Conservation (phyloP, 331 rosid species). For the Pyracantha coccinea region DNA sequence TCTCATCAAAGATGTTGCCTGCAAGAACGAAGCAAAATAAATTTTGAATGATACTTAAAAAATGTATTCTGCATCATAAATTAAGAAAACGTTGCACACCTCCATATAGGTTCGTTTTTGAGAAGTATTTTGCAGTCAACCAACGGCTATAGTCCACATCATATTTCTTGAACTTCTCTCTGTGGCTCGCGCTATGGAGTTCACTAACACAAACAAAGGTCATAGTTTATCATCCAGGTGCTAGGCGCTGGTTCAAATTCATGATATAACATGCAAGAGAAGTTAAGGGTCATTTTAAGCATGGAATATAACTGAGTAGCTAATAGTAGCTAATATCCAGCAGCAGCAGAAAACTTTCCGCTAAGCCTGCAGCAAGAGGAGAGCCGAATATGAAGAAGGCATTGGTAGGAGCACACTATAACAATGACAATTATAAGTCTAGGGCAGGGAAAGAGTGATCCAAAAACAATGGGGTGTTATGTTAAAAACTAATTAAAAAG, state of each 20-base stretch:
- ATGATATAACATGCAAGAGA: background rate
- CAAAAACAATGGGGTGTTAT: background rate
- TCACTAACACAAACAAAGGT: conserved; percentile 25
- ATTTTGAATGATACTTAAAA: background rate
- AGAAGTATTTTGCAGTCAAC: conserved; percentile 44
- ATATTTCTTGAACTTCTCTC: conserved; percentile 43
- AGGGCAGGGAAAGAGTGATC: background rate
- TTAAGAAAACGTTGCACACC: conserved; percentile 11
- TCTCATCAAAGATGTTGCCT: conserved; percentile 42
- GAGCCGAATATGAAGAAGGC: background rate
- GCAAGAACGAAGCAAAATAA: background rate
- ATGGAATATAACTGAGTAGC: background rate
- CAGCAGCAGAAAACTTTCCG: background rate
- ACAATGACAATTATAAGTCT: background rate
- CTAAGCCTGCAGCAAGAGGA: background rate
- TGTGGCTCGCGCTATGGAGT: conserved; percentile 13
- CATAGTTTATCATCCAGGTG: background rate
- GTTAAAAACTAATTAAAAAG: background rate
- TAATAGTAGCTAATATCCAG: background rate
- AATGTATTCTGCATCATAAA: background rate
- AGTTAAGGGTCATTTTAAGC: background rate
- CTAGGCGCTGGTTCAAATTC: background rate
- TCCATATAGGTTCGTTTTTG: conserved; percentile 41
- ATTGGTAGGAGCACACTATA: background rate
- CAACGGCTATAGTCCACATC: conserved; percentile 40